Percentiles rank a stretch among this genome's conserved stretches.
Evolutionary conservation across 2,329 filamentous ascomycete genomes (phyloP).

Genomic region (Beauveria medogensis): DNA sequence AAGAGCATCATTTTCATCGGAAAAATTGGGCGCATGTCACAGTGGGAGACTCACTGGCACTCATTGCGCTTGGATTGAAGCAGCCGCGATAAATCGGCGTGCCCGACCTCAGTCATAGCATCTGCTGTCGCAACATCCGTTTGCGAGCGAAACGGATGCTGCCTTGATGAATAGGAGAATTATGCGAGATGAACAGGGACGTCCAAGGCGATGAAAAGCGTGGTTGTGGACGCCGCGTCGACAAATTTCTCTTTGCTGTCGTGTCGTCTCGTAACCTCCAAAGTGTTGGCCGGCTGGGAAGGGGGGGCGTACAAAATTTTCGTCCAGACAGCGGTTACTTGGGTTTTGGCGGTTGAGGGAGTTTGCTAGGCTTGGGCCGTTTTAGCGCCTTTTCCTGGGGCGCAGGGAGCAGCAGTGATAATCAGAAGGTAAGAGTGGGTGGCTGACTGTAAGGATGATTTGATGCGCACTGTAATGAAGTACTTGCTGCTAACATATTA

Average conservation of each 20-base stretch:
- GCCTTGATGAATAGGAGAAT: constrained; percentile 16
- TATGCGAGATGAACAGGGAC: constrained; percentile 22
- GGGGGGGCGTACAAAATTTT: constrained; percentile 20
- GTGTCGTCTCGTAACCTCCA: constrained; percentile 5
- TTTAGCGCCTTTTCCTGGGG: constrained; percentile 3
- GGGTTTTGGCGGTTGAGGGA: not conserved
- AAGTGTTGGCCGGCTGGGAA: constrained; percentile 7
- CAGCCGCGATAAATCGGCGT: constrained; percentile 57
- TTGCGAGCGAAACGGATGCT: constrained; percentile 54
- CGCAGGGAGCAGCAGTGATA: not conserved
- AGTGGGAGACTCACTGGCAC: constrained; percentile 45
- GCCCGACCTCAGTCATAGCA: constrained; percentile 66
- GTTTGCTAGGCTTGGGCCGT: not conserved
- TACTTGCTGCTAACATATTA: not conserved
- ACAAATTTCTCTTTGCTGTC: constrained; percentile 19
- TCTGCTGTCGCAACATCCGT: constrained; percentile 61
- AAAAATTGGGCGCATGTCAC: constrained; percentile 40
- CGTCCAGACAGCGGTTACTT: constrained; percentile 15
- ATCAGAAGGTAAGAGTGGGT: not conserved
- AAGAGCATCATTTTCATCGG: constrained; percentile 39
- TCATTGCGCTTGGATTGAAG: constrained; percentile 57
- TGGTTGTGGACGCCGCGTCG: constrained; percentile 22
- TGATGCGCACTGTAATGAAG: not conserved
- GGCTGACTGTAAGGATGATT: not conserved
- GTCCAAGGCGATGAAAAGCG: constrained; percentile 24